Evolutionary conservation across 345 rosid genomes (phyloP).

Genomic region (Abelmoschus esculentus): DNA sequence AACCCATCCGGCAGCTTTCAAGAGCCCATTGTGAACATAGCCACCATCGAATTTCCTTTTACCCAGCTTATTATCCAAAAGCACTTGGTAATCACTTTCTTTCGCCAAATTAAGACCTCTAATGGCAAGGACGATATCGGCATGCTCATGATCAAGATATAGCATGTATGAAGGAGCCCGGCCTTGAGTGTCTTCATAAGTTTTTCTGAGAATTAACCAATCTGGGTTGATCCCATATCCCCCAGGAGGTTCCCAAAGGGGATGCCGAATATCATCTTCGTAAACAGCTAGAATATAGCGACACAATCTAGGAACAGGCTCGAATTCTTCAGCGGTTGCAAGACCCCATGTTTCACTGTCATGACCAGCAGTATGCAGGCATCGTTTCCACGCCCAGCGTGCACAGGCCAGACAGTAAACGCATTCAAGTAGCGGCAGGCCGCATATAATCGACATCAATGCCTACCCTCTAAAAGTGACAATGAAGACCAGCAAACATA

Average conservation of each 20-base stretch:
- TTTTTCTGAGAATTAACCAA: slow-evolving; percentile 49
- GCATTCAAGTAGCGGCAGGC: slow-evolving; percentile 82
- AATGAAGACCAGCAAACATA: slow-evolving; percentile 4
- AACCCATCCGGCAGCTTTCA: slow-evolving; percentile 85
- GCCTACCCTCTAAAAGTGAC: slow-evolving; percentile 10
- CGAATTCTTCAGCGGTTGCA: slow-evolving; percentile 76
- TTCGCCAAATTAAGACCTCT: slow-evolving; percentile 83
- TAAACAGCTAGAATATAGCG: slow-evolving; percentile 84
- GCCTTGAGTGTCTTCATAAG: slow-evolving; percentile 69
- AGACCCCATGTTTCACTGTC: slow-evolving; percentile 91
- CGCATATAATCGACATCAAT: slow-evolving; percentile 74
- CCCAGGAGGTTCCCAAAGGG: slow-evolving; percentile 85
- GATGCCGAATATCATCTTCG: slow-evolving; percentile 73
- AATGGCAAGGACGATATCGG: slow-evolving; percentile 67
- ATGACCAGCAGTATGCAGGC: slow-evolving; percentile 83
- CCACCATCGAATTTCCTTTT: slow-evolving; percentile 77
- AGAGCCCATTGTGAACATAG: slow-evolving; percentile 84
- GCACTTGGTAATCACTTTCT: slow-evolving; percentile 79
- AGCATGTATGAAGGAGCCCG: slow-evolving; percentile 70
- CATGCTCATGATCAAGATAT: slow-evolving; percentile 71
- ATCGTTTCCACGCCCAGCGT: slow-evolving; percentile 94
- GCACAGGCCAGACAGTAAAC: slow-evolving; percentile 94
- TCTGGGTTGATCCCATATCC: slow-evolving; percentile 86
- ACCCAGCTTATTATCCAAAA: slow-evolving; percentile 86
- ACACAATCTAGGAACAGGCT: slow-evolving; percentile 83